Conservation (phyloP, 2,329 filamentous ascomycete genomes). For the Trichoderma afroharzianum region DNA sequence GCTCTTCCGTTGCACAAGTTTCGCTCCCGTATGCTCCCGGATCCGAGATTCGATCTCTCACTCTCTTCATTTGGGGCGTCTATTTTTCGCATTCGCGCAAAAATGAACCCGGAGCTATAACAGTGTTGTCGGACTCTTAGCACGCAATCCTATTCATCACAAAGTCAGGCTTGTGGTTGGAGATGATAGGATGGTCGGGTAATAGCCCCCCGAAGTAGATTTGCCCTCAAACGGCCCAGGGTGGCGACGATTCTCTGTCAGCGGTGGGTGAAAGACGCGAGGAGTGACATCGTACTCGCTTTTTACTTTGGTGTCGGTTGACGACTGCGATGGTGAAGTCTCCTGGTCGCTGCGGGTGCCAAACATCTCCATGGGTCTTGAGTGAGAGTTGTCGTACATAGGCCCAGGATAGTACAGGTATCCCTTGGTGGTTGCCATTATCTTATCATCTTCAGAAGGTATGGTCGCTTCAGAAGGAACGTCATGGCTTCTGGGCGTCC, state of each 20-base stretch:
- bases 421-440: conserved; percentile 45
- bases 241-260: conserved; percentile 35
- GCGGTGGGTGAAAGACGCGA: conserved; percentile 42
- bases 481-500: conserved; percentile 43
- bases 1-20: not conserved
- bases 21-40: not conserved
- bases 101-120: not conserved
- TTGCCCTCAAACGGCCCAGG: conserved; percentile 53
- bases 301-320: conserved; percentile 42
- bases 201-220: conserved; percentile 49
- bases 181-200: conserved; percentile 41
- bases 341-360: conserved; percentile 37
- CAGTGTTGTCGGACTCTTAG: not conserved
- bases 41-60: not conserved
- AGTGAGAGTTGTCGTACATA: conserved; percentile 48
- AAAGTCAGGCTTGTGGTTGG: conserved; percentile 46
- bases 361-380: conserved; percentile 51
- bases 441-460: conserved; percentile 49
- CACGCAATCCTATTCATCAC: conserved; percentile 21
- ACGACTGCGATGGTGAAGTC: conserved; percentile 32
- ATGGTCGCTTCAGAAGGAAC: conserved; percentile 51
- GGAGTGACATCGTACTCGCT: conserved; percentile 48
- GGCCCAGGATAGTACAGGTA: conserved; percentile 54
- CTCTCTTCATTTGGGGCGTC: not conserved
- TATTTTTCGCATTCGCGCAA: not conserved